A percentile compares a stretch with the other conserved stretches of the same genome.
These are phyloP conservation scores for Suillus decipiens DNA, from an alignment of 768 basidiomycete species.

Conservation along the genomic window DNA sequence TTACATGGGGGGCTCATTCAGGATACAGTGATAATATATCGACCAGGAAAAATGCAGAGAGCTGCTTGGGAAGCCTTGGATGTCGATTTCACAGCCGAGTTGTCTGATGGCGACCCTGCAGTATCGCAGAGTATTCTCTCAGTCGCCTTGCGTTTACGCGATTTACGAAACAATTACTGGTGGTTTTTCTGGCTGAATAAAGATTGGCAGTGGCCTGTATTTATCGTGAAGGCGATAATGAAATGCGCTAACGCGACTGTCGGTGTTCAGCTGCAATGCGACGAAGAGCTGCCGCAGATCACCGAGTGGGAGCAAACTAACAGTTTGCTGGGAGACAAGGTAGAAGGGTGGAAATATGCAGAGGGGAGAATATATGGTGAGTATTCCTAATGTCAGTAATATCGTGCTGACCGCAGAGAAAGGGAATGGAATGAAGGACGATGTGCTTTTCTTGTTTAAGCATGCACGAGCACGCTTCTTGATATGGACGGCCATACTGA, in stretches of 20 bases:
- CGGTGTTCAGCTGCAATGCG: not conserved
- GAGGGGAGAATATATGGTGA: conserved; percentile 3
- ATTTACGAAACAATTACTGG: not conserved
- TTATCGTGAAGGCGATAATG: not conserved
- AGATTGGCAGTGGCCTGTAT: conserved; percentile 3
- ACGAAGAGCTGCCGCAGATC: not conserved
- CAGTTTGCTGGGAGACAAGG: not conserved
- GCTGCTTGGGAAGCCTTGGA: not conserved
- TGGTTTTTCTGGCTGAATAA: conserved; percentile 3
- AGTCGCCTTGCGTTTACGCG: not conserved
- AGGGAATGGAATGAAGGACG: not conserved
- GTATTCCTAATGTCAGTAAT: not conserved
- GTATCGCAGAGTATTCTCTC: not conserved
- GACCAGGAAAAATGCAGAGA: not conserved
- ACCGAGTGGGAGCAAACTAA: not conserved
- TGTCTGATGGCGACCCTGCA: not conserved
- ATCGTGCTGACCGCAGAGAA: not conserved
- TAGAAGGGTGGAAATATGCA: not conserved
- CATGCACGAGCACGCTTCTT: not conserved
- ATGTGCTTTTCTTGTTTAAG: not conserved
- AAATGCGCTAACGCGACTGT: not conserved
- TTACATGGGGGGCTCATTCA: not conserved
- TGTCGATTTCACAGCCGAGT: not conserved
- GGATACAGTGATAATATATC: conserved; percentile 1
- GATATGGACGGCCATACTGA: not conserved